Percentiles rank a stretch among this genome's conserved stretches.
These are phyloP conservation scores for Tausonia pullulans DNA, from an alignment of 1,284 basidiomycete genomes.

Conservation along the genomic window DNA sequence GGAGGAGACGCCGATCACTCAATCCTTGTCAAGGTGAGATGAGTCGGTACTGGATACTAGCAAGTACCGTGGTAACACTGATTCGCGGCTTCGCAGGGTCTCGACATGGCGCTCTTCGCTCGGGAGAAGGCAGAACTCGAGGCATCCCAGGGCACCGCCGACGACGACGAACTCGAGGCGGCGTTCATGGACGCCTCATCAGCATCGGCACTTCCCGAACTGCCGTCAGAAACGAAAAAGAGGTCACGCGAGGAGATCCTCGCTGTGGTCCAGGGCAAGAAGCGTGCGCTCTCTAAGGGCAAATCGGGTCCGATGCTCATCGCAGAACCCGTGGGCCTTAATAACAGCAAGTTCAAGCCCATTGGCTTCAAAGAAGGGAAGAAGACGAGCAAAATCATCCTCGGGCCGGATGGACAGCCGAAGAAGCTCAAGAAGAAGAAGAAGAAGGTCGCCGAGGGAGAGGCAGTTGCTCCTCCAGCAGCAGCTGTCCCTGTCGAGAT, in stretches of 20 bases:
- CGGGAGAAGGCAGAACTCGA: constrained; percentile 59
- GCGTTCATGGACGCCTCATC: constrained; percentile 43
- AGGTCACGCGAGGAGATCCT: constrained; percentile 61
- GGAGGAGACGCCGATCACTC: constrained; percentile 80
- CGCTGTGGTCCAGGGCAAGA: constrained; percentile 56
- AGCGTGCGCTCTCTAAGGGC: constrained; percentile 21
- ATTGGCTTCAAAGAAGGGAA: constrained; percentile 33
- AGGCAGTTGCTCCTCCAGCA: background rate
- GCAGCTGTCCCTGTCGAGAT: background rate
- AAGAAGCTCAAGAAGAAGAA: constrained; percentile 46
- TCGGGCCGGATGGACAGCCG: constrained; percentile 25
- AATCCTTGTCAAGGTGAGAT: constrained; percentile 56
- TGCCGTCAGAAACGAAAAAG: constrained; percentile 41
- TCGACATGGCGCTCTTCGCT: constrained; percentile 74
- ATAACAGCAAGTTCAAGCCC: constrained; percentile 40
- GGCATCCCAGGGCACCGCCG: constrained; percentile 45
- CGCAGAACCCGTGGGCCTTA: constrained; percentile 14
- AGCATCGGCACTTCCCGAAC: constrained; percentile 21
- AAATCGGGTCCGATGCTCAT: background rate
- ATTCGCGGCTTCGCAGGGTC: constrained; percentile 33
- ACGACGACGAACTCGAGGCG: constrained; percentile 65
- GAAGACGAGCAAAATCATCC: constrained; percentile 11
- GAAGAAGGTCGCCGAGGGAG: constrained; percentile 22
- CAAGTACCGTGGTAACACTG: too few relatives aligned
- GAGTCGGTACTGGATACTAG: too few relatives aligned